Evolutionary conservation across 2,329 filamentous ascomycete species (phyloP).

Genomic region (Achaetomium macrosporum): DNA sequence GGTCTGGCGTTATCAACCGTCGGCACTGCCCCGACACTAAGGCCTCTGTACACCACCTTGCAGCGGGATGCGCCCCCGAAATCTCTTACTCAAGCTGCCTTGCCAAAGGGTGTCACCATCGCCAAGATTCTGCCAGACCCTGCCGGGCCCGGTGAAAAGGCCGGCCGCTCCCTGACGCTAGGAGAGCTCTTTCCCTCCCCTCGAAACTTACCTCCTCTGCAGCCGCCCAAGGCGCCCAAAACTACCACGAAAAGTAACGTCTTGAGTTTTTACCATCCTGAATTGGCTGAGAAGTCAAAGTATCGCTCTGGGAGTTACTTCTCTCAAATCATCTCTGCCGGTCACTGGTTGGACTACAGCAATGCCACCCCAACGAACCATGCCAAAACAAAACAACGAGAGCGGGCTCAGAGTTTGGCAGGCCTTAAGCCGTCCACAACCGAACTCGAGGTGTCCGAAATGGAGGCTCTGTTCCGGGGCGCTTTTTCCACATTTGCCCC

Average conservation of each 20-base stretch:
- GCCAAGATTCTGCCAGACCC: slow-evolving; percentile 55
- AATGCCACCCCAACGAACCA: slow-evolving; percentile 53
- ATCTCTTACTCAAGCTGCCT: slow-evolving; percentile 54
- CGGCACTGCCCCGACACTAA: slow-evolving; percentile 66
- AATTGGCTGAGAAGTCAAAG: slow-evolving; percentile 45
- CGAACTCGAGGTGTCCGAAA: slow-evolving; percentile 57
- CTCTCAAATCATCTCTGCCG: slow-evolving; percentile 58
- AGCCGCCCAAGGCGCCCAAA: slow-evolving; percentile 67
- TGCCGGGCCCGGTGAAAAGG: slow-evolving; percentile 38
- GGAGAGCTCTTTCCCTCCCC: slow-evolving; percentile 70
- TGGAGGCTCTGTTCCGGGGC: slow-evolving; percentile 68
- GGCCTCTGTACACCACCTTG: slow-evolving; percentile 81
- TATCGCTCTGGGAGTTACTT: slow-evolving; percentile 57
- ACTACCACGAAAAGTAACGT: slow-evolving; percentile 56
- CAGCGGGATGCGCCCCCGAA: slow-evolving; percentile 34
- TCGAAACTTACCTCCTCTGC: slow-evolving; percentile 56
- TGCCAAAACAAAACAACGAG: slow-evolving; percentile 59
- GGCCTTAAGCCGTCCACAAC: slow-evolving; percentile 51
- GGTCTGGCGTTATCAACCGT: slow-evolving; percentile 69
- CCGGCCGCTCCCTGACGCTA: slow-evolving; percentile 54
- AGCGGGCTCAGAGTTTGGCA: slow-evolving; percentile 62
- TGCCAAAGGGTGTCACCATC: slow-evolving; percentile 70
- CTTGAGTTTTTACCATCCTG: slow-evolving; percentile 34
- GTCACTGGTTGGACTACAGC: slow-evolving; percentile 66
- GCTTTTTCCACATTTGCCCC: slow-evolving; percentile 79